A percentile compares a stretch with the other conserved stretches of the same genome.
phyloP scores from a whole-genome alignment of 2,329 filamentous ascomycete species.

The Nigrograna mackinnonii region DNA sequence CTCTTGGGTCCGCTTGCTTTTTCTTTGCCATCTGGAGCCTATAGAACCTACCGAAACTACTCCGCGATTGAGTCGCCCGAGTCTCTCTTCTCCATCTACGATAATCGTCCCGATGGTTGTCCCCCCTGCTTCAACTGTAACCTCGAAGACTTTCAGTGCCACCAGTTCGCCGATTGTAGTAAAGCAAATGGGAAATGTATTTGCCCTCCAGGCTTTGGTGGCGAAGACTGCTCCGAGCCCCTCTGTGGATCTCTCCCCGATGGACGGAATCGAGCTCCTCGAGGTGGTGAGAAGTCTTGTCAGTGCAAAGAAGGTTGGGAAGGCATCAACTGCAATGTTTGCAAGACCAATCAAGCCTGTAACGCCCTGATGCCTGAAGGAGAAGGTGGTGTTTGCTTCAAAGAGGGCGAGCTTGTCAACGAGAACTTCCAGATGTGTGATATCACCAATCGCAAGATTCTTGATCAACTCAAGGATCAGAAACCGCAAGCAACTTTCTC shows the following conservation, averaged over 20 bases:
- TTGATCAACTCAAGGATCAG: slow-evolving; percentile 80
- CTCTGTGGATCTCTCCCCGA: slow-evolving; percentile 87
- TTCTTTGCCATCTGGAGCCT: slow-evolving; percentile 23
- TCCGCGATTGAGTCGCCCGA: slow-evolving; percentile 54
- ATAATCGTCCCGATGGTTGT: slow-evolving; percentile 74
- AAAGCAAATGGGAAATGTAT: slow-evolving; percentile 89
- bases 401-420: slow-evolving; percentile 85
- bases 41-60: slow-evolving; percentile 46
- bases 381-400: slow-evolving; percentile 87
- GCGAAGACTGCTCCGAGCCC: slow-evolving; percentile 88
- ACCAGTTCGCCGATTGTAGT: slow-evolving; percentile 89
- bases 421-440: slow-evolving; percentile 98
- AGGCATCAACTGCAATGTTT: slow-evolving; percentile 97
- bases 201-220: slow-evolving; percentile 90
- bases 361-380: slow-evolving; percentile 83
- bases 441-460: slow-evolving; percentile 94
- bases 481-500: slow-evolving; percentile 94
- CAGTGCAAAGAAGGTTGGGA: slow-evolving; percentile 92
- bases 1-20: slow-evolving; percentile 30
- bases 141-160: slow-evolving; percentile 86
- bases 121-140: slow-evolving; percentile 98
- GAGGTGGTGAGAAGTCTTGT: slow-evolving; percentile 69
- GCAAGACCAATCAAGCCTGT: slow-evolving; percentile 80
- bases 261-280: slow-evolving; percentile 76
- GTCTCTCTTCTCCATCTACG: slow-evolving; percentile 68